A percentile compares a stretch with the other conserved stretches of the same genome.
Evolutionary conservation across 192 early-diverging fungal genomes (phyloP).

Genomic region (Funneliformis mosseae): DNA sequence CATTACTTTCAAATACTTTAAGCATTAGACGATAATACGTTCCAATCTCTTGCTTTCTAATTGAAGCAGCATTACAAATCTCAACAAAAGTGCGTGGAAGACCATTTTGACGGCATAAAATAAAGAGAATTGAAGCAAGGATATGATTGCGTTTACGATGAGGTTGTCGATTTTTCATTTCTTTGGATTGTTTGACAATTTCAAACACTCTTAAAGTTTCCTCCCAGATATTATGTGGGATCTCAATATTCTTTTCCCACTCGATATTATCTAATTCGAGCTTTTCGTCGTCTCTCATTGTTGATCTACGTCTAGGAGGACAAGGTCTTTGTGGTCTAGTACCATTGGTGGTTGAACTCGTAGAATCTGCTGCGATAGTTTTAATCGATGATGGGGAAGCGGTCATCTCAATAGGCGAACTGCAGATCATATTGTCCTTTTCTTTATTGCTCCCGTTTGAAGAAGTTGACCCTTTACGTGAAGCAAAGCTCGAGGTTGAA

Average conservation of each 20-base stretch:
- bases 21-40: slow-evolving; percentile 66
- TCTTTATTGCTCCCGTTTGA: neutral
- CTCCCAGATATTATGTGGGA: slow-evolving; percentile 35
- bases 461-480: slow-evolving; percentile 1
- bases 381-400: neutral
- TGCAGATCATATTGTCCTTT: neutral
- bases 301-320: slow-evolving; percentile 28
- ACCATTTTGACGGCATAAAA: slow-evolving; percentile 58
- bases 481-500: neutral
- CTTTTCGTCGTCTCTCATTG: slow-evolving; percentile 29
- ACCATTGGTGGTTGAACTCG: neutral
- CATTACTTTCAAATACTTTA: slow-evolving; percentile 53
- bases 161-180: slow-evolving; percentile 68
- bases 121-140: slow-evolving; percentile 62
- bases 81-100: slow-evolving; percentile 66
- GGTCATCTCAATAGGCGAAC: neutral
- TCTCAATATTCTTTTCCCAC: slow-evolving; percentile 35
- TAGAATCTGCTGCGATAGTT: neutral
- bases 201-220: slow-evolving; percentile 56
- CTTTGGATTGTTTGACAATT: slow-evolving; percentile 58
- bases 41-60: slow-evolving; percentile 63
- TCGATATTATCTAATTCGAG: slow-evolving; percentile 29
- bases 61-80: slow-evolving; percentile 61
- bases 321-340: slow-evolving; percentile 11
- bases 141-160: slow-evolving; percentile 63